Conservation (phyloP, 768 basidiomycete species). For the Inosperma sp. region DNA sequence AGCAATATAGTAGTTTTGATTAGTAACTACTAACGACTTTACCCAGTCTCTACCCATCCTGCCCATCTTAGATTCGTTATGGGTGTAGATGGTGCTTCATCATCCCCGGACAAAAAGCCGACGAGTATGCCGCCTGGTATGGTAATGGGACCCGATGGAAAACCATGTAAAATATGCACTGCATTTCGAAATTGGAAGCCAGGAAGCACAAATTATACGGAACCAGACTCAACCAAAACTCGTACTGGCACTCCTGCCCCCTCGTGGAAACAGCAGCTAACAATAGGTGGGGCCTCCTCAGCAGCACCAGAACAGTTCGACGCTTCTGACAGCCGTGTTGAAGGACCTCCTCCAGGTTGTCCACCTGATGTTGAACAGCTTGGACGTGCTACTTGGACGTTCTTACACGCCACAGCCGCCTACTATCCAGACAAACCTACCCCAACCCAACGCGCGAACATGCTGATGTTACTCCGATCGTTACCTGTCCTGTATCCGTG, state of each 20-base stretch:
- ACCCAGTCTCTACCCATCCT: no score
- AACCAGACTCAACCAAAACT: slow-evolving; percentile 16
- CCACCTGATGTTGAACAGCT: slow-evolving; percentile 89
- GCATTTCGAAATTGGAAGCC: slow-evolving; percentile 72
- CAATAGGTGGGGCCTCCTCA: no score
- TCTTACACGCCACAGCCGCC: slow-evolving; percentile 91
- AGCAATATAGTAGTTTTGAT: no score
- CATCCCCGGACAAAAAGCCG: slow-evolving; percentile 8
- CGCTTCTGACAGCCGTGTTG: slow-evolving; percentile 21
- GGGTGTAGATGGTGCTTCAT: no score
- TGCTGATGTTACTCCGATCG: slow-evolving; percentile 74
- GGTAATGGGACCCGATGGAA: slow-evolving; percentile 89
- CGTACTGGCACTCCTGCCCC: not conserved
- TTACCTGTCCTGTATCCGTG: slow-evolving; percentile 88
- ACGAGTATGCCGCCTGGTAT: slow-evolving; percentile 66
- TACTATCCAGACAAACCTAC: slow-evolving; percentile 89
- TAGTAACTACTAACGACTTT: no score
- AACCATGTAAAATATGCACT: slow-evolving; percentile 90
- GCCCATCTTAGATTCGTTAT: no score
- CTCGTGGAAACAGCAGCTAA: not conserved
- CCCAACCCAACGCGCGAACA: slow-evolving; percentile 70
- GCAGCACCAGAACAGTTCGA: no score
- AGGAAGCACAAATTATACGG: slow-evolving; percentile 31
- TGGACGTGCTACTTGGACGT: slow-evolving; percentile 93
- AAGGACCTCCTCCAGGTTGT: slow-evolving; percentile 58